Percentiles rank a stretch among this genome's conserved stretches.
Evolutionary conservation across 305 asterid genomes (phyloP).

Genomic region (Salvia sclarea): DNA sequence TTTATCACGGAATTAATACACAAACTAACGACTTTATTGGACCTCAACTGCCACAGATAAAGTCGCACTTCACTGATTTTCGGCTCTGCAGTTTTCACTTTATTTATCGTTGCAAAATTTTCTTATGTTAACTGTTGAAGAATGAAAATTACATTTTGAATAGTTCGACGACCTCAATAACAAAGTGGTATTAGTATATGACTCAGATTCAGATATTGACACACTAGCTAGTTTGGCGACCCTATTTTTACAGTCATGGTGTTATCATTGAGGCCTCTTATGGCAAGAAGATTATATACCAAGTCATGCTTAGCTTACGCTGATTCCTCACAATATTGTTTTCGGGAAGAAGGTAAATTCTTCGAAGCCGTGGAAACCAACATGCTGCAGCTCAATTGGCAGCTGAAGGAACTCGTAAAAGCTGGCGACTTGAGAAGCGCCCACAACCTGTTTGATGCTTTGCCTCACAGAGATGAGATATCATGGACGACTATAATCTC

Average conservation of each 20-base stretch:
- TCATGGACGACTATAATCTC: slow-evolving; percentile 82
- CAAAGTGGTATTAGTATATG: neutral
- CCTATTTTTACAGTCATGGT: slow-evolving; percentile 33
- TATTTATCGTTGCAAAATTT: neutral
- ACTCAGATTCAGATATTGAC: neutral
- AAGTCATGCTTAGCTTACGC: slow-evolving; percentile 43
- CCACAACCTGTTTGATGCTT: slow-evolving; percentile 65
- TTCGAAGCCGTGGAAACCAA: slow-evolving; percentile 34
- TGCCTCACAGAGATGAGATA: slow-evolving; percentile 69
- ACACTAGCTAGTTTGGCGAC: slow-evolving; percentile 5
- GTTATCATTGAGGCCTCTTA: slow-evolving; percentile 38
- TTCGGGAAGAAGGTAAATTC: slow-evolving; percentile 28
- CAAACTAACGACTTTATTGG: neutral
- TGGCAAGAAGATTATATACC: slow-evolving; percentile 40
- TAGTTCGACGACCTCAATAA: neutral
- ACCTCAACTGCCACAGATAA: neutral
- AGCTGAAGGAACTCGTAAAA: slow-evolving; percentile 48
- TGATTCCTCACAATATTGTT: slow-evolving; percentile 35
- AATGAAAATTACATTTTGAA: neutral
- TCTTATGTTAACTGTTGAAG: neutral
- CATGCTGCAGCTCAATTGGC: slow-evolving; percentile 52
- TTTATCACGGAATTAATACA: neutral
- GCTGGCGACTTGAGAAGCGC: slow-evolving; percentile 55
- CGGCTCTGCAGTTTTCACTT: neutral
- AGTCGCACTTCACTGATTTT: neutral